A percentile compares a stretch with the other conserved stretches of the same genome.
phyloP scores from a whole-genome alignment of 129 eudicot genomes.

The Sambucus nigra region DNA sequence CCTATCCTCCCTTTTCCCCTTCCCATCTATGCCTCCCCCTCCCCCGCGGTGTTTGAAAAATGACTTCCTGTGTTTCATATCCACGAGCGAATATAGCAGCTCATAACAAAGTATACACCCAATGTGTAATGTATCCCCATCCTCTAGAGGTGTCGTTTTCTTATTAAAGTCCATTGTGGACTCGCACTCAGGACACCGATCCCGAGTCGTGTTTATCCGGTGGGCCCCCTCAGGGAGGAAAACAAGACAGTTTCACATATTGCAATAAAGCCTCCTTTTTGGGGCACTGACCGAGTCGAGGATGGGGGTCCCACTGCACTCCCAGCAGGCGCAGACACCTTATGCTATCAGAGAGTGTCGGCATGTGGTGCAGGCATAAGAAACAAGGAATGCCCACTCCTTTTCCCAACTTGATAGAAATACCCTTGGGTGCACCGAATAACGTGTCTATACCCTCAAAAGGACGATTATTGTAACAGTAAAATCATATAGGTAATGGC shows the following conservation, averaged over 20 bases:
- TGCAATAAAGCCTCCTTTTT: constrained; percentile 68
- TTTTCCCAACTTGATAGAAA: constrained; percentile 46
- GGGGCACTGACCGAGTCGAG: too few relatives aligned
- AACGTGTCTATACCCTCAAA: too few relatives aligned
- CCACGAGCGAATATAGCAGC: constrained; percentile 63
- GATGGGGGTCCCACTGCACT: too few relatives aligned
- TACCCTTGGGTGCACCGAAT: constrained; percentile 51
- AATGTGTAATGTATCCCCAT: constrained; percentile 64
- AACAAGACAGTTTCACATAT: constrained; percentile 70
- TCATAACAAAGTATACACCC: too few relatives aligned
- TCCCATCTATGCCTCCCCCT: constrained; percentile 43
- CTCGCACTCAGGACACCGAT: constrained; percentile 64
- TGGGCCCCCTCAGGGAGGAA: constrained; percentile 74
- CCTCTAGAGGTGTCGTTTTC: constrained; percentile 67
- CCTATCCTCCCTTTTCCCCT: constrained; percentile 38
- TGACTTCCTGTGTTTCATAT: constrained; percentile 81
- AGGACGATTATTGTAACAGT: too few relatives aligned
- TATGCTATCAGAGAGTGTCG: constrained; percentile 66
- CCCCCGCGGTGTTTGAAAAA: too few relatives aligned
- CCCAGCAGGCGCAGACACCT: constrained; percentile 92
- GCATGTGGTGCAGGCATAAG: constrained; percentile 81
- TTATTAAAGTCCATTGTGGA: constrained; percentile 72
- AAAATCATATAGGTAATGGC: constrained; percentile 78
- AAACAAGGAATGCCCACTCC: constrained; percentile 91
- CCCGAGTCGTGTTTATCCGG: constrained; percentile 51